phyloP scores from a whole-genome alignment of 192 early-diverging fungal genomes.

The Diversispora eburnea region DNA sequence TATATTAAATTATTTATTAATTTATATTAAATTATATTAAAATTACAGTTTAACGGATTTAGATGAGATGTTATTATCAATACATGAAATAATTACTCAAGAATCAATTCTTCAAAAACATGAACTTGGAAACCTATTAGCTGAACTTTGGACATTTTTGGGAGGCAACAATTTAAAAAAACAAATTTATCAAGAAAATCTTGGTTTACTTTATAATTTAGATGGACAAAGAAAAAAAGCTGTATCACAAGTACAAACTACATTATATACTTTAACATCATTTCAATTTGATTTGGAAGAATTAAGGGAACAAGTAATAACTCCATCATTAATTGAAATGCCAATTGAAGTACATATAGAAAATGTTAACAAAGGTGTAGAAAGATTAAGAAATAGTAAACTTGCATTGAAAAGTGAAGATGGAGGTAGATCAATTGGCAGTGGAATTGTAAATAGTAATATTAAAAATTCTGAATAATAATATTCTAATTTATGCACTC shows the following conservation, averaged over 20 bases:
- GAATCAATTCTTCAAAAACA: constrained; percentile 39
- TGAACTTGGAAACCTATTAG: constrained; percentile 32
- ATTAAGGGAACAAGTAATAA: constrained; percentile 41
- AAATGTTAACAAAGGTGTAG: constrained; percentile 40
- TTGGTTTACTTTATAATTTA: constrained; percentile 36
- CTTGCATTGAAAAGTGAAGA: constrained; percentile 26
- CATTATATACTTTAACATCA: constrained; percentile 44
- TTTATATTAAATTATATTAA: neutral
- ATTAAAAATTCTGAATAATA: too few species aligned
- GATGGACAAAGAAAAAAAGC: constrained; percentile 42
- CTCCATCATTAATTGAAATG: constrained; percentile 31
- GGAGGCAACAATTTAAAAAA: constrained; percentile 35
- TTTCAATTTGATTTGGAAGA: constrained; percentile 54
- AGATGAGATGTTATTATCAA: constrained; percentile 37
- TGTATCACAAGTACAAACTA: constrained; percentile 37
- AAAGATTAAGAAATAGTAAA: constrained; percentile 37
- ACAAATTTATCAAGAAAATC: constrained; percentile 38
- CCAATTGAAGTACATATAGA: constrained; percentile 43
- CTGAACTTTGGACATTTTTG: constrained; percentile 35
- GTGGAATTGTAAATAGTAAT: too few species aligned
- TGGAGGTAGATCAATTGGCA: neutral
- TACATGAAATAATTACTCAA: constrained; percentile 45
- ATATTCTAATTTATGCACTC: too few species aligned
- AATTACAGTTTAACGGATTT: constrained; percentile 36
- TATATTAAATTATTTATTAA: constrained; percentile 2